Evolutionary conservation across 345 rosid species (phyloP).

Genomic region (Erodium maritimum): DNA sequence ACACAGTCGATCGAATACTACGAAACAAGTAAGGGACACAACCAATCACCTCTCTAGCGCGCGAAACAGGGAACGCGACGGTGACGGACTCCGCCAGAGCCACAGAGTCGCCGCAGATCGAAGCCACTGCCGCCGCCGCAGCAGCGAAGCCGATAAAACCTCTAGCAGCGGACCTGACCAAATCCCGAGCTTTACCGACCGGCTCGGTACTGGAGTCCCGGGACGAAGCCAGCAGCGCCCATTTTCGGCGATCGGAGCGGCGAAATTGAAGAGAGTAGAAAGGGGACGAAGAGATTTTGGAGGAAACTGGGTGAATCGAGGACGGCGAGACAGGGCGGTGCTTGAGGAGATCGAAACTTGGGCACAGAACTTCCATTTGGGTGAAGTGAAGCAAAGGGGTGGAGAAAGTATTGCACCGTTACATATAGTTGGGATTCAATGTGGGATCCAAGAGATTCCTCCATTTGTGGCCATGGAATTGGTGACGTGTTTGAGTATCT

Average conservation of each 20-base stretch:
- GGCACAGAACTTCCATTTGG: conserved; percentile 28
- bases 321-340: background rate
- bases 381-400: background rate
- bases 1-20: background rate
- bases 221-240: conserved; percentile 10
- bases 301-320: conserved; percentile 11
- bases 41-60: conserved; percentile 54
- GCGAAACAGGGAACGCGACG: conserved; percentile 77
- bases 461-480: background rate
- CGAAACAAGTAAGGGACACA: background rate
- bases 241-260: conserved; percentile 15
- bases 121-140: conserved; percentile 38
- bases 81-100: conserved; percentile 69
- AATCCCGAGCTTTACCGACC: conserved; percentile 8
- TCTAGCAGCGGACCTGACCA: conserved; percentile 24
- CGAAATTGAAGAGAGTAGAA: conserved; percentile 13
- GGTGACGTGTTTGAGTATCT: background rate
- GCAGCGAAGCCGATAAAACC: conserved; percentile 45
- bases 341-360: conserved; percentile 24
- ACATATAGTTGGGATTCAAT: background rate
- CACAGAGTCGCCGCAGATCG: conserved; percentile 40
- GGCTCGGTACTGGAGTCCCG: conserved; percentile 11
- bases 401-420: background rate
- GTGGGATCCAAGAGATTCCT: background rate
- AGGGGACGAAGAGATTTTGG: conserved; percentile 16